Base-by-base conservation (phyloP, 2,329 filamentous ascomycete genomes). In the Cadophora sp. region DNA sequence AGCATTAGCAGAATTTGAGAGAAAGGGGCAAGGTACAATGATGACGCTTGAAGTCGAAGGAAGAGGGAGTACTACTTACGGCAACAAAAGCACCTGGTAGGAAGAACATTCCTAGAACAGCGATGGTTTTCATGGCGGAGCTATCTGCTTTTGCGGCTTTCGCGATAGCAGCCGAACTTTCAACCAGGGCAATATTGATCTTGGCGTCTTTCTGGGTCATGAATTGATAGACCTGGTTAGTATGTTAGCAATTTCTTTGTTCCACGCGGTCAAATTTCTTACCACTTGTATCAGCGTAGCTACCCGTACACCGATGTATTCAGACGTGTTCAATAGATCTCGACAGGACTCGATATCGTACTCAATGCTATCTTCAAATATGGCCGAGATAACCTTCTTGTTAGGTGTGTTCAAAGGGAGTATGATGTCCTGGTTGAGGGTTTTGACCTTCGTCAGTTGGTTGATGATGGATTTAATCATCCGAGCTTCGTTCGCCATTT, bases 111-210 rank as follows among this genome's bases (percentile, higher is more conserved):
- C 55, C 62, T 7, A 74, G 37, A 34, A 74, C 62, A 11, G 71
- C 48, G 34, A 89, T 80, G 0, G 86, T 87, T 79, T 89, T 89
- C 86, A 89, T 89, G 66, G 86, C 66, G 1, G 69, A 43, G 40
- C 67, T 53, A 37, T 70, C 66, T 60, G 66, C 61, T 22, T 71
- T 69, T 31, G 61, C 71, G 14, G 55, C 68, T 60, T 65, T 62
- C 12, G 70, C 70, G 3, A 73, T 64, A 1, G 24, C n/a, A 3
- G 62, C 51, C 6, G 68, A 67, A 3, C 26, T 68, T n/a, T 60
- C 51, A 4, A 66, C 68, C 12, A 70, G 64, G 1, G 31, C 22
- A 22, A 73, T 69, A 40, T 71, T 73, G 29, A 64, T 50, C 31
- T 66, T 68, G 19, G 69, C 63, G 40, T 73, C 71, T 62, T 71